Percentiles rank a stretch among this genome's conserved stretches.
Evolutionary conservation across 2,329 filamentous ascomycete species (phyloP).

Genomic region (Aspergillus pseudonomiae): DNA sequence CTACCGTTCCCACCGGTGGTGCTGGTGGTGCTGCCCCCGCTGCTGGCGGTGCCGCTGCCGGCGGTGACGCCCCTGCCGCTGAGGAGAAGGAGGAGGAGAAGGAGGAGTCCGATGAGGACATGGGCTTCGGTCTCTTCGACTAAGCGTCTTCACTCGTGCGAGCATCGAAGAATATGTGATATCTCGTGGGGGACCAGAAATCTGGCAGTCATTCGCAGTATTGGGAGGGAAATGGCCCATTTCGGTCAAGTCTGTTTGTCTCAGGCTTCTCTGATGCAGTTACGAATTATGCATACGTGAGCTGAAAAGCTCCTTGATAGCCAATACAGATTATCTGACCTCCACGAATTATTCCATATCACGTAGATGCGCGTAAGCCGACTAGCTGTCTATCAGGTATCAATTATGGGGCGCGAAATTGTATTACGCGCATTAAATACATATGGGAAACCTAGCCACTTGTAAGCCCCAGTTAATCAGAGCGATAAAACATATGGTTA

Average conservation of each 20-base stretch:
- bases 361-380: conserved; percentile 11
- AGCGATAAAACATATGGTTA: not conserved
- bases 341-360: conserved; percentile 24
- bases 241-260: conserved; percentile 32
- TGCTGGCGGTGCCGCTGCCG: conserved; percentile 63
- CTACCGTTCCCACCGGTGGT: conserved; percentile 94
- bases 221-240: conserved; percentile 32
- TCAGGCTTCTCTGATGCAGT: conserved; percentile 41
- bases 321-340: conserved; percentile 41
- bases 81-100: conserved; percentile 74
- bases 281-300: conserved; percentile 40
- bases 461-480: not conserved
- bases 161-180: conserved; percentile 46
- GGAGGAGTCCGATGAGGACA: conserved; percentile 73
- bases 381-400: not conserved
- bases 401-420: not conserved
- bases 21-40: conserved; percentile 55
- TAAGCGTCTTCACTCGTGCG: conserved; percentile 38
- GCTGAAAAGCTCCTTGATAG: conserved; percentile 35
- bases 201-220: conserved; percentile 37
- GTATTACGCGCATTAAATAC: not conserved
- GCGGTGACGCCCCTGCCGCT: conserved; percentile 66
- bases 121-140: conserved; percentile 77
- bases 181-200: conserved; percentile 68
- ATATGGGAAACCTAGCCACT: not conserved